A percentile compares a stretch with the other conserved stretches of the same genome.
phyloP scores from a whole-genome alignment of 2,329 filamentous ascomycete genomes.

The Claviceps purpurea region DNA sequence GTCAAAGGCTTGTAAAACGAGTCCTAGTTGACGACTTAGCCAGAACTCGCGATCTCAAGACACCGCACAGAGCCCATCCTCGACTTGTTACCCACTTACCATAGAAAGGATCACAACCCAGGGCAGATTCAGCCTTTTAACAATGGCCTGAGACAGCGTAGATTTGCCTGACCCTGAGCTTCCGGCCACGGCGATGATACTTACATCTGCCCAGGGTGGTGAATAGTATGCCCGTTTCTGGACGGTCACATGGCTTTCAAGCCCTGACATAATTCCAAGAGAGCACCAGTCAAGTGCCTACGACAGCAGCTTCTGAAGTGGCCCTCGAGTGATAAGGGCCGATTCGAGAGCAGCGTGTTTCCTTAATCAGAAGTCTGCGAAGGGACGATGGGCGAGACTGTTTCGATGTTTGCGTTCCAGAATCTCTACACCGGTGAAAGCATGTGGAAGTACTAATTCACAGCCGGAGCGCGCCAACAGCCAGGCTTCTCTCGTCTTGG shows the following conservation, averaged over 20 bases:
- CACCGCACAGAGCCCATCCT: background rate
- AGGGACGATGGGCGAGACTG: background rate
- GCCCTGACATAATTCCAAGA: constrained; percentile 14
- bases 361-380: background rate
- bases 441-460: no score
- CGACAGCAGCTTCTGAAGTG: background rate
- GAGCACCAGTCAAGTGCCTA: background rate
- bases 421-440: no score
- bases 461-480: no score
- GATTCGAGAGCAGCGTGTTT: background rate
- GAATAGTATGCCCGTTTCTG: constrained; percentile 62
- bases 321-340: background rate
- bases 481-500: no score
- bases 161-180: constrained; percentile 93
- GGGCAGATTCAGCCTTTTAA: constrained; percentile 76
- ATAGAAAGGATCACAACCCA: constrained; percentile 98
- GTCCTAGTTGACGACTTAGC: constrained; percentile 46
- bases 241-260: constrained; percentile 33
- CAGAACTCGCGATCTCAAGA: background rate
- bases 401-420: no score
- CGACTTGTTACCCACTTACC: constrained; percentile 35
- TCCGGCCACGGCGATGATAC: constrained; percentile 91
- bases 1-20: constrained; percentile 92
- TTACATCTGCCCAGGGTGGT: constrained; percentile 90
- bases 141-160: constrained; percentile 82